phyloP scores from a whole-genome alignment of 2,329 filamentous ascomycete species.

The Trichophaea hybrida region DNA sequence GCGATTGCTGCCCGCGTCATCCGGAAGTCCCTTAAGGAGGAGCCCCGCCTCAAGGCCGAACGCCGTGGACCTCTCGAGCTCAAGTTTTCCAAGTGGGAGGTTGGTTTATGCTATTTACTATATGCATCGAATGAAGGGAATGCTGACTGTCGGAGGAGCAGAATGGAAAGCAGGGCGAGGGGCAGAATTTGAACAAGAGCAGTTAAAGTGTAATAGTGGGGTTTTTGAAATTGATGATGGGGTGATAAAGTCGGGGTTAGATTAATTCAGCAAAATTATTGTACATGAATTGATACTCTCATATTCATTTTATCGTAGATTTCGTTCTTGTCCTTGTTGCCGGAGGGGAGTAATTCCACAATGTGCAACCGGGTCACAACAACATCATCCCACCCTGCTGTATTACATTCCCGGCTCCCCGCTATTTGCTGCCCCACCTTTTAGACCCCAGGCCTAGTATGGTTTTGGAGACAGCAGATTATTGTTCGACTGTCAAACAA shows the following conservation, averaged over 20 bases:
- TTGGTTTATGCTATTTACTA: constrained; percentile 39
- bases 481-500: neutral
- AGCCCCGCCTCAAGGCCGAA: constrained; percentile 74
- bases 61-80: constrained; percentile 80
- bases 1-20: constrained; percentile 86
- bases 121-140: neutral
- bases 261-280: neutral
- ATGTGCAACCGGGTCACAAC: neutral
- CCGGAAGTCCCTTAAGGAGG: constrained; percentile 93
- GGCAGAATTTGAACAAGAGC: constrained; percentile 38
- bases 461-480: too few species aligned
- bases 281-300: constrained; percentile 1
- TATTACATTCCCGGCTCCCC: neutral
- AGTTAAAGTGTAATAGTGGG: neutral
- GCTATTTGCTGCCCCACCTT: neutral
- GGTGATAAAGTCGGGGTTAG: neutral
- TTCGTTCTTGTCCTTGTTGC: neutral
- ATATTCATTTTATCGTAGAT: neutral
- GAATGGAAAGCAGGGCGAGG: constrained; percentile 92
- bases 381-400: neutral
- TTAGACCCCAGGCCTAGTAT: too few species aligned
- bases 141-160: constrained; percentile 34
- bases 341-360: neutral
- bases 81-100: constrained; percentile 88
- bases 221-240: neutral